phyloP scores from a whole-genome alignment of 306 rosid genomes.

The Prunus davidiana region DNA sequence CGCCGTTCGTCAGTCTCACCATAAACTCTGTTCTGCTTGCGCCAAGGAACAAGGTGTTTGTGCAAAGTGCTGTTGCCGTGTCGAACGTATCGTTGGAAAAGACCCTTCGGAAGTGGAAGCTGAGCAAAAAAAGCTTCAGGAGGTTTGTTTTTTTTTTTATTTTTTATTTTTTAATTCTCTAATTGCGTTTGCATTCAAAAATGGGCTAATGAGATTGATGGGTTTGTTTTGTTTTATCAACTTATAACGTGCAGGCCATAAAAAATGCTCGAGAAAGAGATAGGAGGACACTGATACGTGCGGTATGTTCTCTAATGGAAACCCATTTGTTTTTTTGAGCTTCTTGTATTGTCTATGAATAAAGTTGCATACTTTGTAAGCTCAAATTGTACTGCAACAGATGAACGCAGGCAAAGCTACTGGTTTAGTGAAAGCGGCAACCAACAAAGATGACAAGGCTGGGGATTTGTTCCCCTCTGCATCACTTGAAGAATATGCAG shows the following conservation, averaged over 20 bases:
- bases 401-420: slow-evolving; percentile 63
- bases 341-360: not conserved
- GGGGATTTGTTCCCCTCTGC: slow-evolving; percentile 59
- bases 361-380: not conserved
- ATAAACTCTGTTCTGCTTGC: slow-evolving; percentile 73
- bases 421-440: slow-evolving; percentile 26
- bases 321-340: not conserved
- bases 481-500: slow-evolving; percentile 62
- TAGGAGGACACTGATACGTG: slow-evolving; percentile 65
- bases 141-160: slow-evolving; percentile 36
- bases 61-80: slow-evolving; percentile 73
- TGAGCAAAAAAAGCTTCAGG: slow-evolving; percentile 80
- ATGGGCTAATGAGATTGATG: slow-evolving; percentile 15
- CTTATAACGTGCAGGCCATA: slow-evolving; percentile 49
- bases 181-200: not conserved
- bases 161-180: not conserved
- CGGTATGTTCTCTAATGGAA: slow-evolving; percentile 49
- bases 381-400: slow-evolving; percentile 28
- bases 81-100: slow-evolving; percentile 68
- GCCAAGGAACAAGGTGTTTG: slow-evolving; percentile 90
- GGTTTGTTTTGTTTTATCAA: slow-evolving; percentile 1
- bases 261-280: slow-evolving; percentile 86
- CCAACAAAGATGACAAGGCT: slow-evolving; percentile 47
- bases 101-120: slow-evolving; percentile 81
- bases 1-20: slow-evolving; percentile 86